A percentile compares a stretch with the other conserved stretches of the same genome.
These are phyloP conservation scores for Yarrowia sp. DNA, from an alignment of 805 yeast genomes.

Conservation along the genomic window DNA sequence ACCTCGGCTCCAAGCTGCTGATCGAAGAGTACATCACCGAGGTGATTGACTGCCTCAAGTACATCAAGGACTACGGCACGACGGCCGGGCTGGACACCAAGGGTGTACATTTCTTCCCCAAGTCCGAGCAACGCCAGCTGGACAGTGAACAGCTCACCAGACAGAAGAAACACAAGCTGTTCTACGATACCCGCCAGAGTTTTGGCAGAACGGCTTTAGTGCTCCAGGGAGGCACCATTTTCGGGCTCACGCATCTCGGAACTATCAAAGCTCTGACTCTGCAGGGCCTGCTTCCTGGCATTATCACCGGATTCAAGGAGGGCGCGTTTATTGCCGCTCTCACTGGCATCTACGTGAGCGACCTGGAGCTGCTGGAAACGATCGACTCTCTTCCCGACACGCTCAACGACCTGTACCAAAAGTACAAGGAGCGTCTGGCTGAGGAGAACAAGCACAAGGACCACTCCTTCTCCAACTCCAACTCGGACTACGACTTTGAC, in stretches of 20 bases:
- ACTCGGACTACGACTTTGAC: constrained; percentile 29
- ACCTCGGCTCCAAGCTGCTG: constrained; percentile 81
- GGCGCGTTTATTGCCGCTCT: constrained; percentile 92
- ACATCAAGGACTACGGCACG: constrained; percentile 46
- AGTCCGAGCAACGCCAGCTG: constrained; percentile 35
- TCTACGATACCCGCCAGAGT: constrained; percentile 81
- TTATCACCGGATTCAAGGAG: constrained; percentile 87
- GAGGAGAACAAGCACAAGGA: constrained; percentile 24
- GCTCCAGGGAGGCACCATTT: constrained; percentile 91
- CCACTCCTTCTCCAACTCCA: constrained; percentile 44
- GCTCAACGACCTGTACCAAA: neutral
- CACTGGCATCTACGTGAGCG: constrained; percentile 64
- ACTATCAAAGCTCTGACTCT: constrained; percentile 80
- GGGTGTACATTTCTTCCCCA: constrained; percentile 21
- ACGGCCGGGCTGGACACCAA: constrained; percentile 4
- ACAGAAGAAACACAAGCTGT: constrained; percentile 68
- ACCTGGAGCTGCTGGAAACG: constrained; percentile 55
- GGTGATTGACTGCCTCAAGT: constrained; percentile 65
- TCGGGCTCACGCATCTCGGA: constrained; percentile 92
- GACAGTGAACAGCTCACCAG: constrained; percentile 31
- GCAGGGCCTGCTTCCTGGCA: constrained; percentile 74
- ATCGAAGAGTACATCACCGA: constrained; percentile 85
- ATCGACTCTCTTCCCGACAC: constrained; percentile 37
- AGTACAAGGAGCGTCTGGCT: constrained; percentile 1
- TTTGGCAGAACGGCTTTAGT: constrained; percentile 88